Conservation (phyloP, 768 basidiomycete species). For the Tephrocybe sp. region DNA sequence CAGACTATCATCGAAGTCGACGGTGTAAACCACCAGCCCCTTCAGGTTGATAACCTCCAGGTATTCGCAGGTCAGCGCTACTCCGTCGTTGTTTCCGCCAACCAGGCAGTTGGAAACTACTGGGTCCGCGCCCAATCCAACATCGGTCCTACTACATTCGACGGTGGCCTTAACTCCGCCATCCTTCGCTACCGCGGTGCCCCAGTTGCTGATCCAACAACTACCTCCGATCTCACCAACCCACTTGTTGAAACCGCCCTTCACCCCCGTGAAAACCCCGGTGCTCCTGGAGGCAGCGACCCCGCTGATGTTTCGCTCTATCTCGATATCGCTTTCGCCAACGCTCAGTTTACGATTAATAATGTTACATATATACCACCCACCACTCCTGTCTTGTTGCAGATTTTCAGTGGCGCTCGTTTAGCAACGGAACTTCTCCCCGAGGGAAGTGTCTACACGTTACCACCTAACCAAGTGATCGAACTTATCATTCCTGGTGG, state of each 20-base stretch:
- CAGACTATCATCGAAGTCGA: slow-evolving; percentile 40
- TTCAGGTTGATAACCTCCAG: slow-evolving; percentile 36
- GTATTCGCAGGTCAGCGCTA: slow-evolving; percentile 39
- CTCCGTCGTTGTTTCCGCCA: slow-evolving; percentile 34
- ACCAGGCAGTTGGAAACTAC: slow-evolving; percentile 39
- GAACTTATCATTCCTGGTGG: slow-evolving; percentile 42
- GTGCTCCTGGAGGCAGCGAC: slow-evolving; percentile 9
- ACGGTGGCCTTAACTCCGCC: slow-evolving; percentile 49
- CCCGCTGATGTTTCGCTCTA: slow-evolving; percentile 23
- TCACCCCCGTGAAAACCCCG: slow-evolving; percentile 9
- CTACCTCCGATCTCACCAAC: slow-evolving; percentile 13
- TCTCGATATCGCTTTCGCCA: slow-evolving; percentile 13
- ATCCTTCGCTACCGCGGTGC: slow-evolving; percentile 42
- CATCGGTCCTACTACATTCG: slow-evolving; percentile 19
- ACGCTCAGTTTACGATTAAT: slow-evolving; percentile 27
- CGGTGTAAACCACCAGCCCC: slow-evolving; percentile 29
- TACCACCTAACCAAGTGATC: slow-evolving; percentile 43
- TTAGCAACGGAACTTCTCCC: slow-evolving; percentile 47
- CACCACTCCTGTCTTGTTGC: slow-evolving; percentile 50
- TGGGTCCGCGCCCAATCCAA: slow-evolving; percentile 34
- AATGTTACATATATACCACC: slow-evolving; percentile 33
- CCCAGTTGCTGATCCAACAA: slow-evolving; percentile 26
- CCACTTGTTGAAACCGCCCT: slow-evolving; percentile 29
- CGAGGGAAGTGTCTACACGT: slow-evolving; percentile 38
- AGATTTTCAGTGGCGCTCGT: slow-evolving; percentile 53